Conservation (phyloP, 176 grass and related monocot genomes). For the Themeda triandra region DNA sequence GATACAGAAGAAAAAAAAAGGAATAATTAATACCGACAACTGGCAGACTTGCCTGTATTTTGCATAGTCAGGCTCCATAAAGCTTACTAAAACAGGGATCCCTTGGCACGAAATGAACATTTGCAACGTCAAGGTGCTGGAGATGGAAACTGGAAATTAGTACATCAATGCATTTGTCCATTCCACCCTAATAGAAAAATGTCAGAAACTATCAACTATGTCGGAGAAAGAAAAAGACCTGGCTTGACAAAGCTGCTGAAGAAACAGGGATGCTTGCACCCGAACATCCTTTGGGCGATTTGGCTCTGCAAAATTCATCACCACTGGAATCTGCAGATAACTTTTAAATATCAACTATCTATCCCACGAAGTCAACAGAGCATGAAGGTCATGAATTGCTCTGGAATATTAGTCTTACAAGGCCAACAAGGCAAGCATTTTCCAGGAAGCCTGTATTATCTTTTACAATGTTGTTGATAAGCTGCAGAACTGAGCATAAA, state of each 20-base stretch:
- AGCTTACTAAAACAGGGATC: slow-evolving; percentile 92
- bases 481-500: slow-evolving; percentile 72
- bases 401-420: slow-evolving; percentile 55
- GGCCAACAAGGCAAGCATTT: slow-evolving; percentile 98
- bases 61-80: slow-evolving; percentile 98
- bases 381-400: slow-evolving; percentile 25
- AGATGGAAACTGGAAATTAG: slow-evolving; percentile 43
- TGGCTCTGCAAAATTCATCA: slow-evolving; percentile 83
- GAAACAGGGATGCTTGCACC: slow-evolving; percentile 90
- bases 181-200: slow-evolving; percentile 14
- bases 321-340: slow-evolving; percentile 74
- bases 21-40: slow-evolving; percentile 21
- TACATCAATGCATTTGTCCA: not conserved
- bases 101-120: slow-evolving; percentile 99
- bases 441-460: slow-evolving; percentile 78
- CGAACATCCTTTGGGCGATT: slow-evolving; percentile 76
- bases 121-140: slow-evolving; percentile 89
- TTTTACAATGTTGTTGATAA: slow-evolving; percentile 91
- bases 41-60: slow-evolving; percentile 67
- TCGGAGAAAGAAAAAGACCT: slow-evolving; percentile 57
- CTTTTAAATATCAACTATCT: slow-evolving; percentile 17
- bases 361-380: slow-evolving; percentile 3
- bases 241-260: slow-evolving; percentile 92
- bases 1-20: not conserved
- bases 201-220: slow-evolving; percentile 8